These are phyloP conservation scores for Ascochyta rabiei DNA, from an alignment of 2,329 filamentous ascomycete species.

Conservation along the genomic window DNA sequence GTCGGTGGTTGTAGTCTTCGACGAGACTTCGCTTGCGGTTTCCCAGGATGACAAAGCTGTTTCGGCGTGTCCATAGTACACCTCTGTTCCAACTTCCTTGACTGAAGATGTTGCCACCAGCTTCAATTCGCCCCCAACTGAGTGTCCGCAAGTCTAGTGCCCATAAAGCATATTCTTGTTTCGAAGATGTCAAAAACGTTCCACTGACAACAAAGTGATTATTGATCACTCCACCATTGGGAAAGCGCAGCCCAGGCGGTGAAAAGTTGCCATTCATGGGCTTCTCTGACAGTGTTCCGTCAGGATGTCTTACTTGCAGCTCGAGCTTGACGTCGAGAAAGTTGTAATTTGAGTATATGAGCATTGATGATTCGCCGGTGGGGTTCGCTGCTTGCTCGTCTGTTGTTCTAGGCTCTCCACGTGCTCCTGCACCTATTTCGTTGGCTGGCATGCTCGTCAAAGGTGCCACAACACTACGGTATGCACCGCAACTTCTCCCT, in stretches of 20 bases:
- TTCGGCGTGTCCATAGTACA: constrained; percentile 88
- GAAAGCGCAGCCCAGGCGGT: constrained; percentile 90
- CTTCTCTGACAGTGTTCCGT: constrained; percentile 84
- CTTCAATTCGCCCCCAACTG: constrained; percentile 95
- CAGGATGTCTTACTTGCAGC: constrained; percentile 82
- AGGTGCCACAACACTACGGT: constrained; percentile 91
- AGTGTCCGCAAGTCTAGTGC: constrained; percentile 86
- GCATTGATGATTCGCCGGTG: constrained; percentile 69
- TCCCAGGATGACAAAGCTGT: constrained; percentile 93
- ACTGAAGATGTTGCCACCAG: constrained; percentile 87
- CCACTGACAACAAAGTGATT: constrained; percentile 97
- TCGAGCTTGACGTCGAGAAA: constrained; percentile 97
- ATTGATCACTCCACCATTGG: constrained; percentile 93
- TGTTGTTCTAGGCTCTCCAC: constrained; percentile 49
- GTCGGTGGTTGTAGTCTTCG: constrained; percentile 96
- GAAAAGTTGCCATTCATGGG: constrained; percentile 87
- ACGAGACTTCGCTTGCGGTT: constrained; percentile 92
- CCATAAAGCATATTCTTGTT: constrained; percentile 98
- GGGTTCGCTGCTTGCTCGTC: constrained; percentile 37
- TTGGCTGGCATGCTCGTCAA: constrained; percentile 69
- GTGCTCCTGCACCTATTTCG: constrained; percentile 67
- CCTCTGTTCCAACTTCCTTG: constrained; percentile 98
- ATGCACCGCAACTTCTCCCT: constrained; percentile 93
- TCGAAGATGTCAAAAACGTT: constrained; percentile 95
- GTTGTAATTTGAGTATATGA: constrained; percentile 99